Percentiles rank a stretch among this genome's conserved stretches.
These are phyloP conservation scores for Crucihimalaya himalaica DNA, from an alignment of 345 rosid genomes.

Conservation along the genomic window DNA sequence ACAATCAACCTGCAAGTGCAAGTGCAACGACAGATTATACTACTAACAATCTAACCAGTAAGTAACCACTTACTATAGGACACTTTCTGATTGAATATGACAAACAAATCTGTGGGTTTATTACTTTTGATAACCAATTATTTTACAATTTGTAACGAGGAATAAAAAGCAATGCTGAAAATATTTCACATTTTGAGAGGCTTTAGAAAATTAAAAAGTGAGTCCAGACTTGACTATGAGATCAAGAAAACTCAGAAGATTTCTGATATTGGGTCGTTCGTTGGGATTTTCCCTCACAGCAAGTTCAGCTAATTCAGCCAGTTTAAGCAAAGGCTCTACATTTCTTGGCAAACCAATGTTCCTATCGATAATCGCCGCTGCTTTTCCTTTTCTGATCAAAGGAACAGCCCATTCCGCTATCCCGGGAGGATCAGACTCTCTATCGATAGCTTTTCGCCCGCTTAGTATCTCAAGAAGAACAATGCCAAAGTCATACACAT, in stretches of 20 bases:
- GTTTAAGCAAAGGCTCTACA: conserved; percentile 79
- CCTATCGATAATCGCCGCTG: conserved; percentile 70
- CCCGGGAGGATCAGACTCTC: conserved; percentile 61
- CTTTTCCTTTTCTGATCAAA: conserved; percentile 63
- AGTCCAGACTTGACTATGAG: conserved; percentile 69
- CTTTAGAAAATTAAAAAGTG: conserved; percentile 39
- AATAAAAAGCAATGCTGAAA: conserved; percentile 14
- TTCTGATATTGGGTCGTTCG: conserved; percentile 63
- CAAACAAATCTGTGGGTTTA: conserved; percentile 25
- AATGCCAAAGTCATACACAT: conserved; percentile 71
- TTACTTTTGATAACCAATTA: conserved; percentile 33
- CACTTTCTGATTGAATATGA: conserved; percentile 2
- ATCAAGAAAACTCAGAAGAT: conserved; percentile 62
- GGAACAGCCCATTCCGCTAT: conserved; percentile 82
- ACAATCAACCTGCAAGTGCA: neutral
- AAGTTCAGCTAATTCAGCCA: conserved; percentile 77
- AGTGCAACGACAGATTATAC: neutral
- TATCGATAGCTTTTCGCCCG: conserved; percentile 76
- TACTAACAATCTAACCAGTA: neutral
- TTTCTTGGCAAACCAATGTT: conserved; percentile 69
- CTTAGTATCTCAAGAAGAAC: conserved; percentile 81
- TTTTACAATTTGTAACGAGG: conserved; percentile 23
- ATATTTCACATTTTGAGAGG: conserved; percentile 22
- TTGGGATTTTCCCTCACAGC: conserved; percentile 62
- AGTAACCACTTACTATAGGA: neutral